Base-by-base conservation (phyloP, 495 filamentous ascomycete species). In the Penicillium crystallinum region DNA sequence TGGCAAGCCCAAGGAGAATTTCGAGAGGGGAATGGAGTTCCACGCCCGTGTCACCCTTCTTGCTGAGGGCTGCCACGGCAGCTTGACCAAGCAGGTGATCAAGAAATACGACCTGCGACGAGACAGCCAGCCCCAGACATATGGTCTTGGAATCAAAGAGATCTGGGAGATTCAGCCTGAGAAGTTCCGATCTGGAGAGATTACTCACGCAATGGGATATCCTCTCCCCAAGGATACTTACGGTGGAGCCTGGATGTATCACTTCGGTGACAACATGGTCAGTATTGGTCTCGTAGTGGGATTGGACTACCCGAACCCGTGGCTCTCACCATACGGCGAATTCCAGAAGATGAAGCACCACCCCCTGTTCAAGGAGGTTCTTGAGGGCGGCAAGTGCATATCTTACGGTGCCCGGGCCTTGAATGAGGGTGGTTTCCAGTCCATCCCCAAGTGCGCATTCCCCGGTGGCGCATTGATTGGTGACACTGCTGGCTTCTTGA, bases 271-370 rank as follows among this genome's bases (percentile, higher is more conserved):
- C 56, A 97, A 97, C 69, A 82, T 97, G 58, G 93, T 97, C 57
- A 92, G 87, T 60, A 79, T 99, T 38, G 93, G 93, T 11, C 78
- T 97, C 29, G 93, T 99, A 15, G 89, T 95, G 25, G 93, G 92
- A 22, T 79, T 99, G 27, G 93, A 99, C 72, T 99, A 97, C 63
- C 79, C 87, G 23, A 99, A 99, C 68, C 95, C 93, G 0, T 99
- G 91, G 88, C 79, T 99, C 15, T 90, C 90, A 0, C 93, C 93
- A 0, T 99, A 99, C 65, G 81, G 81, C 22, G 93, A 99, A 66
- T 97, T 99, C 70, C 95, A 99, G 66, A 96, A 96, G 75, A 82
- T 97, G 76, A 99, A 99, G 77, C 90, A 95, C 56, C 93, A 99
- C 68, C 92, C 93, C 19, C 70, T 95, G 37, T 97, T 93, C 73